Percentiles rank a stretch among this genome's conserved stretches.
Conservation (phyloP, 192 early-diverging fungal species). For the Entomortierella parvispora region DNA sequence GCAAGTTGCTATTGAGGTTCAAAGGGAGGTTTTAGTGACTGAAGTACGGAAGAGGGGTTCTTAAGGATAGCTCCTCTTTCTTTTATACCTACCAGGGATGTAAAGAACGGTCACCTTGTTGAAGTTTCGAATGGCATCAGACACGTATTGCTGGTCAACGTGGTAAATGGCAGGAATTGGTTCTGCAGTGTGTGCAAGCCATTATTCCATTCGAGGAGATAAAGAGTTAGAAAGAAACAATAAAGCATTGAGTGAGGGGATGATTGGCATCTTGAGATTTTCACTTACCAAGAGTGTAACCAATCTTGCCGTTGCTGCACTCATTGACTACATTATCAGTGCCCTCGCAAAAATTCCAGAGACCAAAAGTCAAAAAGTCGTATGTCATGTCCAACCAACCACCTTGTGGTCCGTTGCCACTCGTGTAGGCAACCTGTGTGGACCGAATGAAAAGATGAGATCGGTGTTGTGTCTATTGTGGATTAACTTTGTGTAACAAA, state of each 20-base stretch:
- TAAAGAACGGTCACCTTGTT: constrained; percentile 31
- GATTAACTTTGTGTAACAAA: no score
- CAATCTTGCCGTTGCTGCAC: constrained; percentile 18
- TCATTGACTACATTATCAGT: constrained; percentile 14
- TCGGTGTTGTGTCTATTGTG: not conserved
- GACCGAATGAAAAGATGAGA: no score
- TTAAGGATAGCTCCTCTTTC: not conserved
- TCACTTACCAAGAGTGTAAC: constrained; percentile 34
- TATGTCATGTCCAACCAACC: constrained; percentile 30
- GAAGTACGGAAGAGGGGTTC: not conserved
- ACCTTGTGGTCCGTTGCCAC: constrained; percentile 18
- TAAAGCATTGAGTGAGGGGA: not conserved
- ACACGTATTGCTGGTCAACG: constrained; percentile 27
- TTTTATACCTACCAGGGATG: constrained; percentile 26
- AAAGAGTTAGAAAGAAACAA: not conserved
- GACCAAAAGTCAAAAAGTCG: constrained; percentile 26
- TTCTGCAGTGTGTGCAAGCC: no score
- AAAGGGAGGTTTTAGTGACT: not conserved
- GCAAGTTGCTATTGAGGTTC: constrained; percentile 16
- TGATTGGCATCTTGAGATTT: not conserved
- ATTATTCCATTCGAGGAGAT: no score
- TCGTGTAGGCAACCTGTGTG: constrained; percentile 17
- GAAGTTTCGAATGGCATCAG: constrained; percentile 23
- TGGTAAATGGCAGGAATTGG: constrained; percentile 11
- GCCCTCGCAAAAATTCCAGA: constrained; percentile 44